Evolutionary conservation across 805 yeast species (phyloP).

Genomic region (Hanseniaspora lindneri): DNA sequence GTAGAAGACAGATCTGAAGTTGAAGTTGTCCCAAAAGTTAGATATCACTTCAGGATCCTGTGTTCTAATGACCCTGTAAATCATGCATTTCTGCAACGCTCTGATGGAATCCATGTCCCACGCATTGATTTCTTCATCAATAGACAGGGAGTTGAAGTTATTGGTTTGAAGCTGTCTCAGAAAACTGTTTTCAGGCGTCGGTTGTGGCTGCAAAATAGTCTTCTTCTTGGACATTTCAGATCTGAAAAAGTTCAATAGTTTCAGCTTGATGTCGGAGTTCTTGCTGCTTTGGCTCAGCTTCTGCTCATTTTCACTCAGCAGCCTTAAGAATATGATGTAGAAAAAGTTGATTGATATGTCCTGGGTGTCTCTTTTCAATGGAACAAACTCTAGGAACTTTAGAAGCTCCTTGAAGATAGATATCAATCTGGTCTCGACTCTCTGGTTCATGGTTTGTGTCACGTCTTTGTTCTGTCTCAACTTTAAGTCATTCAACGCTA

Average conservation of each 20-base stretch:
- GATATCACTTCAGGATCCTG: constrained; percentile 12
- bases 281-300: neutral
- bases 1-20: constrained; percentile 10
- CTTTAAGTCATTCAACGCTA: neutral
- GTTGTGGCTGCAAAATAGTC: neutral
- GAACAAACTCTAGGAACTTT: constrained; percentile 1
- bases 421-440: constrained; percentile 2
- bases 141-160: constrained; percentile 1
- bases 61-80: constrained; percentile 7
- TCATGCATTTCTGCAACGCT: constrained; percentile 13
- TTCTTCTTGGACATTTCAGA: neutral
- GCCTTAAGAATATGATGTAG: constrained; percentile 12
- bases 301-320: neutral
- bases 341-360: constrained; percentile 13
- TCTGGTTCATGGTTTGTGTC: neutral
- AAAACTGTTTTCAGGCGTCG: neutral
- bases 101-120: constrained; percentile 4
- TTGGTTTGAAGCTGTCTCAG: neutral
- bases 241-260: neutral
- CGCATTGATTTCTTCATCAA: neutral
- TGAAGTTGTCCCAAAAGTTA: constrained; percentile 12
- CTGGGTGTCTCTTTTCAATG: neutral
- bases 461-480: neutral
- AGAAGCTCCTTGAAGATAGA: neutral
- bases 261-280: neutral